Conservation (phyloP, 495 filamentous ascomycete genomes). For the Cercophora newfieldiana region DNA sequence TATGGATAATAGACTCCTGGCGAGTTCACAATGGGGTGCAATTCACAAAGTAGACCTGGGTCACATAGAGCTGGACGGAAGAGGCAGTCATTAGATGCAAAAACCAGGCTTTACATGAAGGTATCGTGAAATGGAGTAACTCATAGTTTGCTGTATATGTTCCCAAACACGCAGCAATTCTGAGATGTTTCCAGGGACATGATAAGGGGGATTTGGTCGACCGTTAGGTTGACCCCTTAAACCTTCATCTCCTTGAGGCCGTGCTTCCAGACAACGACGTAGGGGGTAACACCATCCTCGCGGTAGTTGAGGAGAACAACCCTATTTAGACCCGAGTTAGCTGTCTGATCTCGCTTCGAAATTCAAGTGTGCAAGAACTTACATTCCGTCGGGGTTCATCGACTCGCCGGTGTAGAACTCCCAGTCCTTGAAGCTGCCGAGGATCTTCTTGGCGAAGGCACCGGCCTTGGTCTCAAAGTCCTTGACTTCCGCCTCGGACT, state of each 20-base stretch:
- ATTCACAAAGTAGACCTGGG: not conserved
- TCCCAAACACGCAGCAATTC: conserved; percentile 5
- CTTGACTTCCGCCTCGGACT: conserved; percentile 63
- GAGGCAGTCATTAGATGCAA: conserved; percentile 2
- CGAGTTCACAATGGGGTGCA: not conserved
- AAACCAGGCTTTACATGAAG: conserved; percentile 15
- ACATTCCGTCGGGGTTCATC: conserved; percentile 92
- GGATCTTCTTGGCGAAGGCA: conserved; percentile 73
- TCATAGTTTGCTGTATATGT: conserved; percentile 14
- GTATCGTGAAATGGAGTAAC: conserved; percentile 15
- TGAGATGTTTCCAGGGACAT: not conserved
- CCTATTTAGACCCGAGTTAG: conserved; percentile 53
- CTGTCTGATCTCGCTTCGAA: not conserved
- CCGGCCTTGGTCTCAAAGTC: conserved; percentile 74
- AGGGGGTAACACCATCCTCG: conserved; percentile 91
- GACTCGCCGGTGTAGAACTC: conserved; percentile 91
- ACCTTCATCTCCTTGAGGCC: conserved; percentile 90
- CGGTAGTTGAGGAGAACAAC: conserved; percentile 95
- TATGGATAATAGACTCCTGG: not conserved
- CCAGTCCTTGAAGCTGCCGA: conserved; percentile 89
- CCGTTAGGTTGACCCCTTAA: conserved; percentile 47
- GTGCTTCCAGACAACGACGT: conserved; percentile 91
- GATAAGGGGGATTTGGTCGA: not conserved
- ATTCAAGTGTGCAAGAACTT: conserved; percentile 33
- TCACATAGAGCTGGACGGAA: not conserved